A percentile compares a stretch with the other conserved stretches of the same genome.
Evolutionary conservation across 169 alveolate species (phyloP).

Genomic region (Plasmodium falciparum): DNA sequence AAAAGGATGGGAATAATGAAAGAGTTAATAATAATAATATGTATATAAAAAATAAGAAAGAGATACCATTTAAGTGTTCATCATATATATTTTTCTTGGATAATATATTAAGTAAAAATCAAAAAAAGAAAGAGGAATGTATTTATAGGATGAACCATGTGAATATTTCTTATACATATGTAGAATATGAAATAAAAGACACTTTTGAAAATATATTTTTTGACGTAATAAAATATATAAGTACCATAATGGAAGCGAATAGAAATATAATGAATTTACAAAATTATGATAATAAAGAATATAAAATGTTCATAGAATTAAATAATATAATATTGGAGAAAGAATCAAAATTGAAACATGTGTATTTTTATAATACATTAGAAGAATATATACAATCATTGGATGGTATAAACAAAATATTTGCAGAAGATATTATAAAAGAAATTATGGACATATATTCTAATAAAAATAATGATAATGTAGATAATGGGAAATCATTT

Average conservation of each 20-base stretch:
- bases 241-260: not conserved
- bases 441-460: not conserved
- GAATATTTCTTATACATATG: not conserved
- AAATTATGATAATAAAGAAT: not conserved
- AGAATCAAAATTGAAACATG: not conserved
- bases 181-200: not conserved
- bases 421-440: constrained; percentile 1
- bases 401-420: not conserved
- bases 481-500: not conserved
- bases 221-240: not conserved
- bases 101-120: not conserved
- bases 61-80: not conserved
- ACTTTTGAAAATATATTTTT: not conserved
- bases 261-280: not conserved
- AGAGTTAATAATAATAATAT: too few relatives aligned
- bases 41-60: too few relatives aligned
- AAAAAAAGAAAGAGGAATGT: not conserved
- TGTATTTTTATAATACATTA: not conserved
- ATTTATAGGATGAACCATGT: not conserved
- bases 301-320: too few relatives aligned
- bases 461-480: not conserved
- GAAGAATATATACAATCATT: not conserved
- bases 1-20: not conserved
- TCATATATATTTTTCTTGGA: not conserved
- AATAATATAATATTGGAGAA: not conserved